A percentile compares a stretch with the other conserved stretches of the same genome.
Evolutionary conservation across 257 asterid genomes (phyloP).

Genomic region (Anisodus acutangulus): DNA sequence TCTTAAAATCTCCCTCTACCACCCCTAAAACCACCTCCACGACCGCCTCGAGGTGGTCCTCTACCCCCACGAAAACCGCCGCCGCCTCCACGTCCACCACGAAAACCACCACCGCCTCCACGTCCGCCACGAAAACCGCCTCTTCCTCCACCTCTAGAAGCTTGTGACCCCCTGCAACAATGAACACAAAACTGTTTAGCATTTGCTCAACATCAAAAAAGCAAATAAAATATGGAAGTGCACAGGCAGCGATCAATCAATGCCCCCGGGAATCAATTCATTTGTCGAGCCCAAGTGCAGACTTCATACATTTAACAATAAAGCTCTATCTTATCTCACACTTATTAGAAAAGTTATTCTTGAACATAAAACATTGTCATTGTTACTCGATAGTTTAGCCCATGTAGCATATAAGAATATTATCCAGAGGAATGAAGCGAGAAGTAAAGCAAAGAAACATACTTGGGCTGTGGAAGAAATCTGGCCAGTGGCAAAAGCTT

Average conservation of each 20-base stretch:
- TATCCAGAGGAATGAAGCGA: not conserved
- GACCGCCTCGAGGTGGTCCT: slow-evolving; percentile 64
- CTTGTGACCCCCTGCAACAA: slow-evolving; percentile 56
- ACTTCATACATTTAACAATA: not conserved
- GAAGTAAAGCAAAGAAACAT: slow-evolving; percentile 32
- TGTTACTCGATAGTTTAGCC: not conserved
- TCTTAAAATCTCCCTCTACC: slow-evolving; percentile 72
- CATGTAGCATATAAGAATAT: not conserved
- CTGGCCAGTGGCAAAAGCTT: slow-evolving; percentile 85
- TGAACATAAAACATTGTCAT: not conserved
- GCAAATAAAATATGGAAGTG: not conserved
- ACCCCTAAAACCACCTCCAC: slow-evolving; percentile 82
- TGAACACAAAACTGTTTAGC: not conserved
- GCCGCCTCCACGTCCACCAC: slow-evolving; percentile 53
- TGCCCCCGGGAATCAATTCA: not conserved
- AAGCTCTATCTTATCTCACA: not conserved
- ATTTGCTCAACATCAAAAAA: not conserved
- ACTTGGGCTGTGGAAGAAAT: slow-evolving; percentile 87
- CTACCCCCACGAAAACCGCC: slow-evolving; percentile 74
- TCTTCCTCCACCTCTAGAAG: slow-evolving; percentile 53
- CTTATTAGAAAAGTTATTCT: not conserved
- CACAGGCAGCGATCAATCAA: not conserved
- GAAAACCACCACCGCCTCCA: slow-evolving; percentile 61
- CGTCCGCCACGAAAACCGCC: slow-evolving; percentile 51
- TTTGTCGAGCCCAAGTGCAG: not conserved